Conservation (phyloP, 2,329 filamentous ascomycete genomes). For the Torrubiella hemipterigena region DNA sequence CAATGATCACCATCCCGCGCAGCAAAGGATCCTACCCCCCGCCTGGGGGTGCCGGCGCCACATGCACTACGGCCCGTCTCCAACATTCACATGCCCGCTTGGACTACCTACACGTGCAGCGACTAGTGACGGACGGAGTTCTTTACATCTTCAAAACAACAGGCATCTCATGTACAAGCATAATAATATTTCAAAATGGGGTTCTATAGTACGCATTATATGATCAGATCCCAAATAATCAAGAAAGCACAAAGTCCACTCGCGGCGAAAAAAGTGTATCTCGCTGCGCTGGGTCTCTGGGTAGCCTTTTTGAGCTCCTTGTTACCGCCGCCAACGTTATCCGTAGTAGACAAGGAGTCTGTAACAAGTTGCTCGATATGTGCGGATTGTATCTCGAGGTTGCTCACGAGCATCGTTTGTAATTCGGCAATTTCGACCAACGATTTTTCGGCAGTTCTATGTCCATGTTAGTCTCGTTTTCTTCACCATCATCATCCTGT, state of each 20-base stretch:
- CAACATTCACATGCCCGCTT: no score
- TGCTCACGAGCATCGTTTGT: conserved; percentile 77
- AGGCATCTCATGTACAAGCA: no score
- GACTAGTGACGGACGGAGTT: no score
- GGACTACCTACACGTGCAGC: no score
- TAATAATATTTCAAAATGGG: no score
- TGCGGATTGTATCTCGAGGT: conserved; percentile 74
- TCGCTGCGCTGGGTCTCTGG: conserved; percentile 58
- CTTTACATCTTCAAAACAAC: no score
- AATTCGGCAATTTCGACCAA: conserved; percentile 86
- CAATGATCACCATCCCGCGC: no score
- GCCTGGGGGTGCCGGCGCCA: no score
- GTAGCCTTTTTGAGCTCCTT: conserved; percentile 79
- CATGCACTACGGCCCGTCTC: no score
- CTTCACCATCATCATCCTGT: no score
- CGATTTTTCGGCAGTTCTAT: conserved; percentile 76
- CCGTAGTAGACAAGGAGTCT: conserved; percentile 69
- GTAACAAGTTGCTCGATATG: conserved; percentile 81
- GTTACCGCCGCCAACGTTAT: conserved; percentile 84
- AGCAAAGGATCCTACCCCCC: no score
- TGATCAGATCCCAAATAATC: conserved; percentile 65
- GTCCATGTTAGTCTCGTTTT: conserved; percentile 2
- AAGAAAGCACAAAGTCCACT: conserved; percentile 63
- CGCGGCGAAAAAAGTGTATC: conserved; percentile 71
- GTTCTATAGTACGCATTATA: no score